Conservation (phyloP, 2,329 filamentous ascomycete species). For the Colletotrichum incanum region DNA sequence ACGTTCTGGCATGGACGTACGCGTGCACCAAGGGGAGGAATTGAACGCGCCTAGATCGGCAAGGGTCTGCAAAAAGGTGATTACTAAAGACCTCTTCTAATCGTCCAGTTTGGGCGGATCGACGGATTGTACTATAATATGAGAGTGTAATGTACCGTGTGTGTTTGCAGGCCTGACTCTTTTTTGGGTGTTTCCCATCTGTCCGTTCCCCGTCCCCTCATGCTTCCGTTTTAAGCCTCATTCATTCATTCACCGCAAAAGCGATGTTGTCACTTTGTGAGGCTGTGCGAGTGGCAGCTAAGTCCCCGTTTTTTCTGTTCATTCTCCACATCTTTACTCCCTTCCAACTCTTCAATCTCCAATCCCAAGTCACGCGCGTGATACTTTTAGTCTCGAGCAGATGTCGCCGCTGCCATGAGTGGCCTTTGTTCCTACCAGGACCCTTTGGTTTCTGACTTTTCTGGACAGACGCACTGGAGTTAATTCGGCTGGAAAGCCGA, state of each 20-base stretch:
- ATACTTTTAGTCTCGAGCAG: not conserved
- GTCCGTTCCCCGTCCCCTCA: not conserved
- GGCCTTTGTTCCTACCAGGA: not conserved
- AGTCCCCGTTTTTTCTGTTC: not conserved
- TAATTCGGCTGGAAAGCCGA: not conserved
- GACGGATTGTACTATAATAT: conserved; percentile 28
- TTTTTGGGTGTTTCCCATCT: not conserved
- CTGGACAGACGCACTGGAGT: not conserved
- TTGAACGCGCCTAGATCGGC: too few relatives aligned
- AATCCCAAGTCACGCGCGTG: not conserved
- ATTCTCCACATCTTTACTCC: not conserved
- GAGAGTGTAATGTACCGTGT: conserved; percentile 17
- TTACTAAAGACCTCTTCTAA: not conserved
- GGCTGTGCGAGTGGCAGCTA: not conserved
- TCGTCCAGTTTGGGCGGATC: not conserved
- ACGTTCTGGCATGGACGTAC: not conserved
- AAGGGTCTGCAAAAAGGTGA: not conserved
- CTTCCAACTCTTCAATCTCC: not conserved
- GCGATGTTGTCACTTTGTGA: conserved; percentile 2
- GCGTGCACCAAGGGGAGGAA: too few relatives aligned
- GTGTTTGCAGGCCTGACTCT: conserved; percentile 7
- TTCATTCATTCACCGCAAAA: not conserved
- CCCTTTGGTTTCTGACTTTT: not conserved
- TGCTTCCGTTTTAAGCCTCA: not conserved
- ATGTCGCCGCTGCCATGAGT: not conserved